Evolutionary conservation across 2,329 filamentous ascomycete species (phyloP).

Genomic region (Aplosporella prunicola): DNA sequence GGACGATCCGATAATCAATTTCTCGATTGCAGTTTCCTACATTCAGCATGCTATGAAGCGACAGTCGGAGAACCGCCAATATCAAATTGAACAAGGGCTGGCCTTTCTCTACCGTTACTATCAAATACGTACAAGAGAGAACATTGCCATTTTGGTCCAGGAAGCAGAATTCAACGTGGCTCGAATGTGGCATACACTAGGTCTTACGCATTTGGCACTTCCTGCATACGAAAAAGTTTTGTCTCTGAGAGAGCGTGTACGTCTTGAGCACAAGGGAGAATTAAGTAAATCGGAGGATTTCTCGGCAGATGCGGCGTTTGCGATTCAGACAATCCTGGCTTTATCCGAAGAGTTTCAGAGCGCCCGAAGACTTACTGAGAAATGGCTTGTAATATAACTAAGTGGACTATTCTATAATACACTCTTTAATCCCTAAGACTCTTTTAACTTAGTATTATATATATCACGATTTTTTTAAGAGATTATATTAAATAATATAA

Average conservation of each 20-base stretch:
- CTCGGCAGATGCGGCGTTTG: constrained; percentile 62
- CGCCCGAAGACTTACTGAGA: constrained; percentile 51
- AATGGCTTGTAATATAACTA: constrained; percentile 42
- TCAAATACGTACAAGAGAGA: constrained; percentile 42
- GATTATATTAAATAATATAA: too few species aligned
- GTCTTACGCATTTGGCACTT: constrained; percentile 62
- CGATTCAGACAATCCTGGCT: constrained; percentile 58
- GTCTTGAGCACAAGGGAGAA: constrained; percentile 14
- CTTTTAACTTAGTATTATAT: too few species aligned
- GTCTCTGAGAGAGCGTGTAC: constrained; percentile 39
- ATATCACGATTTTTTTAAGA: too few species aligned
- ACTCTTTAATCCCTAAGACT: too few species aligned
- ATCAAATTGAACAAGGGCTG: constrained; percentile 75
- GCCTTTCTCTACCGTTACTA: constrained; percentile 71
- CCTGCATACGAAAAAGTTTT: constrained; percentile 59
- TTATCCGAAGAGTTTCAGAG: constrained; percentile 53
- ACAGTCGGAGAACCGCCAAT: constrained; percentile 82
- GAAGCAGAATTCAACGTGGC: constrained; percentile 79
- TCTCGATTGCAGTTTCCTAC: constrained; percentile 67
- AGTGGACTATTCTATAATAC: too few species aligned
- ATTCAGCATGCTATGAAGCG: constrained; percentile 84
- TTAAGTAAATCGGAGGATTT: constrained; percentile 44
- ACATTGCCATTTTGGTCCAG: constrained; percentile 44
- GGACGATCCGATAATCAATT: constrained; percentile 65
- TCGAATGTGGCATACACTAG: constrained; percentile 65